Evolutionary conservation across 2,329 filamentous ascomycete species (phyloP).

Genomic region (Sclerotinia spermophila): DNA sequence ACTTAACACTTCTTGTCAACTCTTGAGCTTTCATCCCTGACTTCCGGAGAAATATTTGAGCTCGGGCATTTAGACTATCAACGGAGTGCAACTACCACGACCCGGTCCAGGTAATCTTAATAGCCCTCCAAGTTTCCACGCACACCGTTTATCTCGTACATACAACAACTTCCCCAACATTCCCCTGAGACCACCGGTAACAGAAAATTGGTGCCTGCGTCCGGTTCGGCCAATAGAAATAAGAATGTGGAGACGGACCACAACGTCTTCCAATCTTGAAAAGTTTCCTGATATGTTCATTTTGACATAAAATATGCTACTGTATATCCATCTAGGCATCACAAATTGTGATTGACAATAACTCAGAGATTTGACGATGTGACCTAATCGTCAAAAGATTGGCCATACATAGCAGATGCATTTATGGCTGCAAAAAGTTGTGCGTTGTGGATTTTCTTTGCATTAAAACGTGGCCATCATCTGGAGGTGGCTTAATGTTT

Average conservation of each 20-base stretch:
- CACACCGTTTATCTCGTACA: slow-evolving; percentile 7
- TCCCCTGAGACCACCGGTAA: slow-evolving; percentile 3
- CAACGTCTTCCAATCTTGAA: not conserved
- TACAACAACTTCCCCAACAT: slow-evolving; percentile 11
- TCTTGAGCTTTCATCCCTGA: not conserved
- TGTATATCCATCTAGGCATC: not conserved
- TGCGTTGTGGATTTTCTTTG: slow-evolving; percentile 9
- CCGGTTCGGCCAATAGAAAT: not conserved
- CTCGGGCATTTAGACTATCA: not conserved
- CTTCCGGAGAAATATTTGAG: not conserved
- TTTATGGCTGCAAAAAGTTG: not conserved
- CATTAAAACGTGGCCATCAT: slow-evolving; percentile 10
- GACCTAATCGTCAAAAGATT: not conserved
- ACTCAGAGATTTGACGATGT: not conserved
- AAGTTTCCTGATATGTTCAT: not conserved
- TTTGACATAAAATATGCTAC: not conserved
- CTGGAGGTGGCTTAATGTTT: slow-evolving; percentile 1
- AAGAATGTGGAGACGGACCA: not conserved
- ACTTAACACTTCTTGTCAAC: not conserved
- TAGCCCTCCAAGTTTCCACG: not conserved
- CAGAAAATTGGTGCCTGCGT: not conserved
- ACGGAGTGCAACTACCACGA: not conserved
- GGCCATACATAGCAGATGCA: not conserved
- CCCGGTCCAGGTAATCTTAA: slow-evolving; percentile 2
- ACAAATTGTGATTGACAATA: not conserved